phyloP scores from a whole-genome alignment of 805 yeast genomes.

The Crinitomyces ghanaensis region DNA sequence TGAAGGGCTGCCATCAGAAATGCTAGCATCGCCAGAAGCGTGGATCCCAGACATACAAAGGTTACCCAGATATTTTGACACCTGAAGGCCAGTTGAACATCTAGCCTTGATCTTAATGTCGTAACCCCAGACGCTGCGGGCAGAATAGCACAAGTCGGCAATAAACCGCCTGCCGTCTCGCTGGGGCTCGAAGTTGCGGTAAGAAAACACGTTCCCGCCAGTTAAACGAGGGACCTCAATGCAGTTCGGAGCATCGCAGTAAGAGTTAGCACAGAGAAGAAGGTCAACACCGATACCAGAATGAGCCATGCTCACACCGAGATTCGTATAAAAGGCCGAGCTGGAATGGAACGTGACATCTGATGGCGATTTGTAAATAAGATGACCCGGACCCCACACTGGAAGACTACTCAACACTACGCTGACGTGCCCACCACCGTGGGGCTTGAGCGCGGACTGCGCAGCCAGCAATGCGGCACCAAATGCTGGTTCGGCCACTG shows the following conservation, averaged over 20 bases:
- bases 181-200: conserved; percentile 53
- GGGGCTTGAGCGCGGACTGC: conserved; percentile 39
- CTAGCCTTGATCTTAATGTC: conserved; percentile 78
- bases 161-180: conserved; percentile 60
- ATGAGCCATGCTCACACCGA: conserved; percentile 45
- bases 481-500: conserved; percentile 51
- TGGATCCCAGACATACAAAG: too few species aligned
- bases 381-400: conserved; percentile 67
- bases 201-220: conserved; percentile 59
- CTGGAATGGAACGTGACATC: conserved; percentile 48
- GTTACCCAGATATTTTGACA: conserved; percentile 60
- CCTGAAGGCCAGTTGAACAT: conserved; percentile 79
- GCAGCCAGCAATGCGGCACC: conserved; percentile 74
- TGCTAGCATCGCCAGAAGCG: conserved; percentile 13
- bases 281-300: conserved; percentile 66
- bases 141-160: conserved; percentile 43
- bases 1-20: conserved; percentile 24
- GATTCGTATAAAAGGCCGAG: conserved; percentile 46
- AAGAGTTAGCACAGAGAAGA: conserved; percentile 51
- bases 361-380: conserved; percentile 20
- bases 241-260: conserved; percentile 65
- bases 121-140: conserved; percentile 42
- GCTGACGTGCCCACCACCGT: conserved; percentile 76
- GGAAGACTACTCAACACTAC: conserved; percentile 61
- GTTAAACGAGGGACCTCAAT: conserved; percentile 52